These are phyloP conservation scores for Colletotrichum sp. DNA, from an alignment of 2,329 filamentous ascomycete genomes.

Conservation along the genomic window DNA sequence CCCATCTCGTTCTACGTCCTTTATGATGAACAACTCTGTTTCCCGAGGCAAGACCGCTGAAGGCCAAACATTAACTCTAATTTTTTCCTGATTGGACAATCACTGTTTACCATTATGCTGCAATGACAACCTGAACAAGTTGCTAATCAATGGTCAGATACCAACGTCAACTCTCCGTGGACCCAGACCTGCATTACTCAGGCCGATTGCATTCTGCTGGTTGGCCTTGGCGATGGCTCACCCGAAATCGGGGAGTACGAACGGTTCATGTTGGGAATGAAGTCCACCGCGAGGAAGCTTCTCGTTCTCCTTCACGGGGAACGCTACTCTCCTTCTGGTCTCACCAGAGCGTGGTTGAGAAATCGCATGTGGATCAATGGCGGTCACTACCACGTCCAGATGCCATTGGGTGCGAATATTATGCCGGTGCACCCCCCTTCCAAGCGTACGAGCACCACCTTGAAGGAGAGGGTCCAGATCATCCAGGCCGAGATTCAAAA, in stretches of 20 bases:
- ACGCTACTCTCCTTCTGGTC: slow-evolving; percentile 81
- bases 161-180: slow-evolving; percentile 96
- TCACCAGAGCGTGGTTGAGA: slow-evolving; percentile 87
- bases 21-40: slow-evolving; percentile 57
- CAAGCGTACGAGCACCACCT: slow-evolving; percentile 80
- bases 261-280: slow-evolving; percentile 93
- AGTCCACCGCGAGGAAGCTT: slow-evolving; percentile 93
- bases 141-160: slow-evolving; percentile 65
- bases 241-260: slow-evolving; percentile 95
- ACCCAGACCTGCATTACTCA: slow-evolving; percentile 98
- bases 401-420: slow-evolving; percentile 80
- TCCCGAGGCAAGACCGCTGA: slow-evolving; percentile 59
- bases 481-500: slow-evolving; percentile 97
- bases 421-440: slow-evolving; percentile 78
- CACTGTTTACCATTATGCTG: slow-evolving; percentile 6
- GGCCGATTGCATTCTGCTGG: slow-evolving; percentile 92
- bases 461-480: slow-evolving; percentile 93
- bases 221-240: slow-evolving; percentile 89
- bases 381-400: slow-evolving; percentile 96
- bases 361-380: slow-evolving; percentile 98
- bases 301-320: slow-evolving; percentile 89
- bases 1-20: not conserved
- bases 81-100: slow-evolving; percentile 65
- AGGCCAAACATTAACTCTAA: slow-evolving; percentile 66
- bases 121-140: not conserved